phyloP scores from a whole-genome alignment of 441 rosid genomes.

The Omphalea diandra region DNA sequence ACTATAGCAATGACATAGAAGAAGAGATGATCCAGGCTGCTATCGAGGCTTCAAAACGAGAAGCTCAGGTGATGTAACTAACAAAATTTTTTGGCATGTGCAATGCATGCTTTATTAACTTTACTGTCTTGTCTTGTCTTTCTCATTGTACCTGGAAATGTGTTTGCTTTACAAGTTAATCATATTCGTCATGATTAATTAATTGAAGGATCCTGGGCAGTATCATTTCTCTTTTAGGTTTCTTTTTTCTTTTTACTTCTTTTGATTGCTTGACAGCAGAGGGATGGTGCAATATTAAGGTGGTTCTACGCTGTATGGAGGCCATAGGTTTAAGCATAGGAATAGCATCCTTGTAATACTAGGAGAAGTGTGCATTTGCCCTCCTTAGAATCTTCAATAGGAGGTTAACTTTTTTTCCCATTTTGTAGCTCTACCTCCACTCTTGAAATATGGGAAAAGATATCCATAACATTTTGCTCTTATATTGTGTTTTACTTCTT shows the following conservation, averaged over 20 bases:
- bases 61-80: slow-evolving; percentile 49
- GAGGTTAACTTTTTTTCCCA: background rate
- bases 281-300: background rate
- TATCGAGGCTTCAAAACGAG: slow-evolving; percentile 91
- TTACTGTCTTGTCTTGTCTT: background rate
- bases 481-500: background rate
- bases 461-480: slow-evolving; percentile 53
- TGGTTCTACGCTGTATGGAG: background rate
- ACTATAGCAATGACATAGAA: slow-evolving; percentile 71
- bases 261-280: background rate
- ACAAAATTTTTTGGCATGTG: slow-evolving; percentile 11
- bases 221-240: slow-evolving; percentile 6
- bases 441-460: background rate
- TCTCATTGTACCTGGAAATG: background rate
- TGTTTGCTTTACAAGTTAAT: slow-evolving; percentile 4
- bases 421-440: background rate
- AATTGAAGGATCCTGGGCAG: slow-evolving; percentile 44
- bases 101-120: background rate
- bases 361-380: background rate
- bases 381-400: background rate
- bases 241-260: background rate
- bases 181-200: slow-evolving; percentile 34
- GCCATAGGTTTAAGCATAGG: background rate
- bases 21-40: slow-evolving; percentile 98
- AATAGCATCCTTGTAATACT: background rate